Percentiles rank a stretch among this genome's conserved stretches.
Conservation (phyloP, 345 rosid species). For the Linum usitatissimum region DNA sequence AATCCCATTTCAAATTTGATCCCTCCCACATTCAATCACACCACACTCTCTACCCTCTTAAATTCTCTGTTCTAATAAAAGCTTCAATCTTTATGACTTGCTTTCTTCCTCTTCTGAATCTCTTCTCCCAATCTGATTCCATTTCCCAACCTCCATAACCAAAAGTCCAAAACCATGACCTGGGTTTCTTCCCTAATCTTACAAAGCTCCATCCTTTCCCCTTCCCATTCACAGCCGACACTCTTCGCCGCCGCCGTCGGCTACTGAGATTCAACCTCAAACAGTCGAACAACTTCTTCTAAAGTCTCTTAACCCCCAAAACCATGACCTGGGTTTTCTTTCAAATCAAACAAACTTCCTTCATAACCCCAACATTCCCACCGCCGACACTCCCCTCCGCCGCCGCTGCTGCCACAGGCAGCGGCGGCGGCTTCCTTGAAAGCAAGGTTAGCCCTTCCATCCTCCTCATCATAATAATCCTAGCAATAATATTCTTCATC, state of each 20-base stretch:
- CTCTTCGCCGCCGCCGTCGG: constrained; percentile 25
- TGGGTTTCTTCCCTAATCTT: constrained; percentile 28
- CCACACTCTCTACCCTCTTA: constrained; percentile 10
- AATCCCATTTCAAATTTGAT: too few species aligned
- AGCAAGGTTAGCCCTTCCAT: constrained; percentile 69
- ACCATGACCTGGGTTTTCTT: constrained; percentile 33
- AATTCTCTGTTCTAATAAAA: constrained; percentile 1
- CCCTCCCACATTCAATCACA: too few species aligned
- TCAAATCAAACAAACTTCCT: constrained; percentile 19
- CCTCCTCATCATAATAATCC: constrained; percentile 67
- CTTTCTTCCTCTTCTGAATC: background rate
- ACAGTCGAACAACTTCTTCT: background rate
- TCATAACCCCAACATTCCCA: constrained; percentile 26
- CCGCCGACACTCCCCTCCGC: constrained; percentile 18
- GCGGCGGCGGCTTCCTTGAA: constrained; percentile 23
- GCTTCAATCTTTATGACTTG: constrained; percentile 24
- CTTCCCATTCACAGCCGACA: constrained; percentile 17
- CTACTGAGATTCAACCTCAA: constrained; percentile 3
- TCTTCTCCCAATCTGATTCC: background rate
- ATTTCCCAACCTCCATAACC: background rate
- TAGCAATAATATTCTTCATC: constrained; percentile 77
- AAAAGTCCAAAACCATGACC: constrained; percentile 20
- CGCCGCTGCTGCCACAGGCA: constrained; percentile 27
- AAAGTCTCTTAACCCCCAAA: background rate
- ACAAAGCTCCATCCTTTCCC: constrained; percentile 23